Conservation (phyloP, 2,329 filamentous ascomycete species). For the Nemania abortiva region DNA sequence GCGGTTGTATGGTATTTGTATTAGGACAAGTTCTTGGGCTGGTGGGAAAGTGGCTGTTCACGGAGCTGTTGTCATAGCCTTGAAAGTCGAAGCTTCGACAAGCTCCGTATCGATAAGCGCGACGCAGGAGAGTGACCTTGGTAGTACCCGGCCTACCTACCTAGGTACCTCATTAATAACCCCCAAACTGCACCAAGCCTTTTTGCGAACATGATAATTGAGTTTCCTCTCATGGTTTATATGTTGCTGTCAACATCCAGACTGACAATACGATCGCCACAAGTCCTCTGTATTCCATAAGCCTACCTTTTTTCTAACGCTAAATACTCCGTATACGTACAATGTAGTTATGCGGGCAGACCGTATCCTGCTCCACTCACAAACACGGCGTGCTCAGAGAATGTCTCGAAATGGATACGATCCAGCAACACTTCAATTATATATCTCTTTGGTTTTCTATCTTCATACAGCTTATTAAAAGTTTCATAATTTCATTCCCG, state of each 20-base stretch:
- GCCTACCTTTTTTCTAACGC: too few relatives aligned
- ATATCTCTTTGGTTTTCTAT: background rate
- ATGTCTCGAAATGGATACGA: background rate
- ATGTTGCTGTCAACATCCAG: too few relatives aligned
- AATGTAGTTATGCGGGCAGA: too few relatives aligned
- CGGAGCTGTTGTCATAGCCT: conserved; percentile 1
- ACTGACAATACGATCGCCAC: too few relatives aligned
- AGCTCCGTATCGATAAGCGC: conserved; percentile 39
- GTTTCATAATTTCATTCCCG: background rate
- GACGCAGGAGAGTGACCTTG: background rate
- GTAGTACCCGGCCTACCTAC: background rate
- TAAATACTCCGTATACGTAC: too few relatives aligned
- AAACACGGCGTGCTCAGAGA: too few relatives aligned
- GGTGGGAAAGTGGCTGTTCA: background rate
- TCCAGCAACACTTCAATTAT: background rate
- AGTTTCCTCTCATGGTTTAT: too few relatives aligned
- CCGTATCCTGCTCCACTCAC: too few relatives aligned
- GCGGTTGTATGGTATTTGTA: background rate
- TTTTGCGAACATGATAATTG: too few relatives aligned
- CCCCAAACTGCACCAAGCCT: too few relatives aligned
- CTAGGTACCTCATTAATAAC: background rate
- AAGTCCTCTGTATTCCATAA: too few relatives aligned
- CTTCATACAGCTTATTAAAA: background rate
- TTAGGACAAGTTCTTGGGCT: background rate
- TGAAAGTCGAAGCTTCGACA: conserved; percentile 29